These are phyloP conservation scores for Ceratocystis diversiconidia DNA, from an alignment of 2,329 filamentous ascomycete genomes.

Conservation along the genomic window DNA sequence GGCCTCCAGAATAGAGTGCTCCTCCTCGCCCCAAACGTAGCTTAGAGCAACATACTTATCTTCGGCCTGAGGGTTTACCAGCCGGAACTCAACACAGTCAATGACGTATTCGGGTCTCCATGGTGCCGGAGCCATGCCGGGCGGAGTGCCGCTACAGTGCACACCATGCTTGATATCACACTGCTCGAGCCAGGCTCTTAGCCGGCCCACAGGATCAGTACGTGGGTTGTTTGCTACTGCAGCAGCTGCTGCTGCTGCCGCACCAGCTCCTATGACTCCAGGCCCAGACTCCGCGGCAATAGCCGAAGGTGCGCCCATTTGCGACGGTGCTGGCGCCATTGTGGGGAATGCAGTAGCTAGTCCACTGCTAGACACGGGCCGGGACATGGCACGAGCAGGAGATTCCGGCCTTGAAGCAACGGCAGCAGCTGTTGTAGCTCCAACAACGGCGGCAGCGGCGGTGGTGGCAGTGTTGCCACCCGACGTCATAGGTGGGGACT, in stretches of 20 bases:
- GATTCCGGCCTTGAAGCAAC: slow-evolving; percentile 2
- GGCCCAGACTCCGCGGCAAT: slow-evolving; percentile 17
- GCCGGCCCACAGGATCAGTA: slow-evolving; percentile 27
- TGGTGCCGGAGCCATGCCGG: slow-evolving; percentile 21
- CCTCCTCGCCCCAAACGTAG: slow-evolving; percentile 30
- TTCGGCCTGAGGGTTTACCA: slow-evolving; percentile 28
- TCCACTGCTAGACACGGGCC: slow-evolving; percentile 10
- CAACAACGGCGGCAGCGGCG: background rate
- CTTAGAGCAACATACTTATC: slow-evolving; percentile 34
- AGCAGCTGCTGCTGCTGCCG: slow-evolving; percentile 10
- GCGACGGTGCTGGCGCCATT: slow-evolving; percentile 21
- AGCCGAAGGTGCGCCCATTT: slow-evolving; percentile 24
- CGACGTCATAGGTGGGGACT: slow-evolving; percentile 9
- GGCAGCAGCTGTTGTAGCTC: background rate
- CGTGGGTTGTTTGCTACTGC: slow-evolving; percentile 21
- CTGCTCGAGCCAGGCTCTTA: slow-evolving; percentile 32
- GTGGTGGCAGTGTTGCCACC: background rate
- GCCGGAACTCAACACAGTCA: slow-evolving; percentile 28
- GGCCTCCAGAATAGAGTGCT: slow-evolving; percentile 21
- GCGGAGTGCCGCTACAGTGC: slow-evolving; percentile 26
- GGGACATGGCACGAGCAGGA: slow-evolving; percentile 11
- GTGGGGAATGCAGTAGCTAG: background rate
- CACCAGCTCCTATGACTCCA: slow-evolving; percentile 17
- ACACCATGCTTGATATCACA: slow-evolving; percentile 31
- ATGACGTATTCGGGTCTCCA: slow-evolving; percentile 31